Percentiles rank a stretch among this genome's conserved stretches.
Evolutionary conservation across 331 rosid genomes (phyloP).

Genomic region (Telfairia occidentalis): DNA sequence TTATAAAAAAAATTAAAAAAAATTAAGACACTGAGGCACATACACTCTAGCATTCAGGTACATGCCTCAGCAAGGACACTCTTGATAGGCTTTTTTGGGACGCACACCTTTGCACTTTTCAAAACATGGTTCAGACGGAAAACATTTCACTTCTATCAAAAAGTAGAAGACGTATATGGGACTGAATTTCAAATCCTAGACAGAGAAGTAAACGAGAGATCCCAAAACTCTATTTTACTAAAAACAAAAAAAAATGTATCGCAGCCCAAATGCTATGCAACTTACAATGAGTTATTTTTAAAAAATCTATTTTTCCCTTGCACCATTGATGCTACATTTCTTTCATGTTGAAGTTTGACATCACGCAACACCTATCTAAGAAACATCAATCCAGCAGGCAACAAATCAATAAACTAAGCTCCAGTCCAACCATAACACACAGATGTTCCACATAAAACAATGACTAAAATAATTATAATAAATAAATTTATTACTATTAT

Average conservation of each 20-base stretch:
- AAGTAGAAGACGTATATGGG: background rate
- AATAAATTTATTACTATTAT: no score
- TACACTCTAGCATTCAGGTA: no score
- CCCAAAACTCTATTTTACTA: background rate
- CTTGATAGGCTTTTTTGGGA: background rate
- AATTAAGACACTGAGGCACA: background rate
- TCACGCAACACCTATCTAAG: background rate
- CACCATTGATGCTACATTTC: background rate
- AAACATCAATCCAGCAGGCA: background rate
- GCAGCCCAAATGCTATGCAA: background rate
- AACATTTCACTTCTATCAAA: background rate
- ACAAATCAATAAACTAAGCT: background rate
- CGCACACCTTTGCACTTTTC: background rate
- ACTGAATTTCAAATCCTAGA: no score
- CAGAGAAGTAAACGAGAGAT: background rate
- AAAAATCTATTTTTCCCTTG: background rate
- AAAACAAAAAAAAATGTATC: background rate
- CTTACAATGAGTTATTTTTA: background rate
- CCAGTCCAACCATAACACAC: background rate
- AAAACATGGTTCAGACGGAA: background rate
- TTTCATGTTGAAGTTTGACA: background rate
- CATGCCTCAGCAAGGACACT: background rate
- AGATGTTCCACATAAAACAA: background rate
- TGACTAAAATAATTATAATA: background rate
- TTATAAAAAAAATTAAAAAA: background rate